Base-by-base conservation (phyloP, 352 stramenopile species). In the Phytophthora tentaculata region DNA sequence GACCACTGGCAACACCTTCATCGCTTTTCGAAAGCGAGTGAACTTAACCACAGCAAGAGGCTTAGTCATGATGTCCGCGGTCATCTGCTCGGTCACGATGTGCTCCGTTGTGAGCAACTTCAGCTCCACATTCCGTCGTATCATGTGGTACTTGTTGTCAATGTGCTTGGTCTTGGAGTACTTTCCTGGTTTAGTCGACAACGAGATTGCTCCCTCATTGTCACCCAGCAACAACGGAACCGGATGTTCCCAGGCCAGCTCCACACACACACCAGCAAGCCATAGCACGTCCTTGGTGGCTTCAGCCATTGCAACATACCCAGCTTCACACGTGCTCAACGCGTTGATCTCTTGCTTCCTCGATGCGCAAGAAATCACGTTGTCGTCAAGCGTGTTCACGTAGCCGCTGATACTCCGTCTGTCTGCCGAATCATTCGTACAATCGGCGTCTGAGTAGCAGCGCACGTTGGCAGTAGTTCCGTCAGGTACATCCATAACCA, bases 291-390 rank as follows among this genome's bases (percentile, higher is more conserved):
- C 54, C 1, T 62, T 55, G 2, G 26, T 44, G 0, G 58, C 65
- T 62, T 74, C 69, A 10, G 49, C n/a, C 61, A 76, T 77, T 0
- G 65, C 65, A 9, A 68, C 32, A 17, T 77, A 78, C 53, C 67
- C 69, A 0, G 64, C 64, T 23, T 80, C 64, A 8, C 52, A 67
- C 0, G 69, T 78, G 5, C 59, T 64, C 1, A 41, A 14, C 39
- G 37, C 5, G 60, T 71, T 71, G 24, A 77, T 69, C n/a, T 49
- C 10, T 80, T n/a, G n/a, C n/a, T n/a, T 80, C 1, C 49, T 35
- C 0, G 61, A 80, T 0, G 41, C 68, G 20, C 72, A 80, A 0
- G 52, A 64, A 2, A 77, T 60, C 13, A 59, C 58, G 8, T 60
- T 66, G 2, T 58, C 64, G 43, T 76, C 53, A 2, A 76, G 20